Evolutionary conservation across 2,329 filamentous ascomycete species (phyloP).

Genomic region (Fusarium secorum): DNA sequence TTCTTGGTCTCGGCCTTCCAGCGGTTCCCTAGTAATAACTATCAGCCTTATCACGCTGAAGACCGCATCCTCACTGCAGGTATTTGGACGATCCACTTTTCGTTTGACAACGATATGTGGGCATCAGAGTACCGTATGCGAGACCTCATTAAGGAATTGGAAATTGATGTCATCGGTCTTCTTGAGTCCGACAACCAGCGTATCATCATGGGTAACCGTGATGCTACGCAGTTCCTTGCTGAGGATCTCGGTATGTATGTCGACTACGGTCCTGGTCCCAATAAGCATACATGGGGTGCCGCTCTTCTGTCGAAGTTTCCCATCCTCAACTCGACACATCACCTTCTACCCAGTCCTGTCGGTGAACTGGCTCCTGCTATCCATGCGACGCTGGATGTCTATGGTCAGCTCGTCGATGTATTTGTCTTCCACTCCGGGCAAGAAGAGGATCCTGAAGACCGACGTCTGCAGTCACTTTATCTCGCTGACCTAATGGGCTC

Average conservation of each 20-base stretch:
- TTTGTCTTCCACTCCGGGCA: conserved; percentile 99
- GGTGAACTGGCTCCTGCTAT: conserved; percentile 96
- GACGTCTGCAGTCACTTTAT: conserved; percentile 85
- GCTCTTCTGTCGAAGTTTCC: conserved; percentile 96
- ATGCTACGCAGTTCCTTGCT: conserved; percentile 92
- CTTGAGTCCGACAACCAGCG: conserved; percentile 93
- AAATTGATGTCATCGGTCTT: conserved; percentile 95
- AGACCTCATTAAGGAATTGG: conserved; percentile 89
- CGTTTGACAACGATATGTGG: conserved; percentile 98
- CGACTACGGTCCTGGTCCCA: conserved; percentile 94
- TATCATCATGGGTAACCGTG: conserved; percentile 99
- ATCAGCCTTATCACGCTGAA: conserved; percentile 86
- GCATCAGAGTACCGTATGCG: conserved; percentile 94
- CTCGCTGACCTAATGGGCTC: conserved; percentile 87
- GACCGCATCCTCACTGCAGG: conserved; percentile 90
- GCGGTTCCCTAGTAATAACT: conserved; percentile 92
- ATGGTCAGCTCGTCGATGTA: conserved; percentile 88
- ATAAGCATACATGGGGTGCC: conserved; percentile 98
- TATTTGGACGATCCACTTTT: conserved; percentile 99
- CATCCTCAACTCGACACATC: conserved; percentile 95
- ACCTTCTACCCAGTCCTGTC: conserved; percentile 90
- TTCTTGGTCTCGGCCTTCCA: conserved; percentile 84
- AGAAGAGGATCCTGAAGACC: conserved; percentile 93
- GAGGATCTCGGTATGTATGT: conserved; percentile 99
- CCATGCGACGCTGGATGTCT: conserved; percentile 93